These are phyloP conservation scores for Fraxinus latifolia DNA, from an alignment of 305 asterid genomes.

Conservation along the genomic window DNA sequence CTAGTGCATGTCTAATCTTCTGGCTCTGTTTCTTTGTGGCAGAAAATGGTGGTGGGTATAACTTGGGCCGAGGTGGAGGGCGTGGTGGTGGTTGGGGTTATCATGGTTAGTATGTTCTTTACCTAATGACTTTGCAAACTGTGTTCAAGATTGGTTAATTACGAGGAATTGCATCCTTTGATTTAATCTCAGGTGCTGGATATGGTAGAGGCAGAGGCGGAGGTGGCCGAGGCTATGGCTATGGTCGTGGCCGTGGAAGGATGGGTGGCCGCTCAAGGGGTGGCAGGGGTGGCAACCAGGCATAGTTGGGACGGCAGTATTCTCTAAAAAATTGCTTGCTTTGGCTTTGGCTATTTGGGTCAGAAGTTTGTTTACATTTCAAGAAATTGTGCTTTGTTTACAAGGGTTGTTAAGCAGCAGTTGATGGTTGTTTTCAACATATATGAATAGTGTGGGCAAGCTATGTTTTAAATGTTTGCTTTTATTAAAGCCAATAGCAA, in stretches of 20 bases:
- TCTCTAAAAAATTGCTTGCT: conserved; percentile 29
- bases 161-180: background rate
- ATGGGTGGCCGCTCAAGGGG: conserved; percentile 55
- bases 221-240: conserved; percentile 54
- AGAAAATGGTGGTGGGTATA: conserved; percentile 47
- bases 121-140: background rate
- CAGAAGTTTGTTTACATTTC: conserved; percentile 37
- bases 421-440: conserved; percentile 24
- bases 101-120: conserved; percentile 50
- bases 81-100: conserved; percentile 53
- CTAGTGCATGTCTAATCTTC: background rate
- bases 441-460: conserved; percentile 27
- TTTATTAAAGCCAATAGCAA: conserved; percentile 37
- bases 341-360: conserved; percentile 38
- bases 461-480: conserved; percentile 35
- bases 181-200: conserved; percentile 34
- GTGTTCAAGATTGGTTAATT: background rate
- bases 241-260: conserved; percentile 59
- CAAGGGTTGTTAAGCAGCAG: conserved; percentile 30
- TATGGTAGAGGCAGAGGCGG: conserved; percentile 71
- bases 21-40: background rate
- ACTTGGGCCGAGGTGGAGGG: conserved; percentile 54
- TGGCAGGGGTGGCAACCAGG: conserved; percentile 42
- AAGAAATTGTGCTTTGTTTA: conserved; percentile 35
- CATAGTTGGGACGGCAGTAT: conserved; percentile 35